Evolutionary conservation across 257 asterid species (phyloP).

Genomic region (Anisodus acutangulus): DNA sequence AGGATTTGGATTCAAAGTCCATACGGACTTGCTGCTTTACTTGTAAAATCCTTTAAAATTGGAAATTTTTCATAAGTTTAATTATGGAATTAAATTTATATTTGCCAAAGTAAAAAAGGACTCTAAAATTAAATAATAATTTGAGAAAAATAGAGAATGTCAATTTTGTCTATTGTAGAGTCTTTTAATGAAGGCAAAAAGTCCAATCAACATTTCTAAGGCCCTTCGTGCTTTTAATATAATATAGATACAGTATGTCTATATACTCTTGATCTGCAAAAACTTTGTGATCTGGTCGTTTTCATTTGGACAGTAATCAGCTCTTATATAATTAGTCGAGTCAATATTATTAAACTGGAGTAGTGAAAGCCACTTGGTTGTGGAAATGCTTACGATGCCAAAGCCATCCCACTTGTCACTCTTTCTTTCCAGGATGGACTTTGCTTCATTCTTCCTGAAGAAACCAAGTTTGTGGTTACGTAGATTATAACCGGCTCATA

Average conservation of each 20-base stretch:
- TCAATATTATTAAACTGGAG: neutral
- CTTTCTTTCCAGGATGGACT: conserved; percentile 10
- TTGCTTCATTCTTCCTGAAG: neutral
- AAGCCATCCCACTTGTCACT: neutral
- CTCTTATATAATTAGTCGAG: neutral
- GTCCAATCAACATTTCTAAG: too few relatives aligned
- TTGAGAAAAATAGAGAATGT: too few relatives aligned
- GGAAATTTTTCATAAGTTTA: too few relatives aligned
- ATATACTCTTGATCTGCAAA: conserved; percentile 16
- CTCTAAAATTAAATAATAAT: too few relatives aligned
- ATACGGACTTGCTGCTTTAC: too few relatives aligned
- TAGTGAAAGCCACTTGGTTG: conserved; percentile 11
- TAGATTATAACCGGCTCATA: neutral
- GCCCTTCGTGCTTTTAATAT: too few relatives aligned
- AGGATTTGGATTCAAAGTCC: too few relatives aligned
- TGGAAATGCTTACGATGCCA: conserved; percentile 11
- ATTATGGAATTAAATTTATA: too few relatives aligned
- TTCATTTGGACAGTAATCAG: conserved; percentile 11
- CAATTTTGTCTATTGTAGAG: too few relatives aligned
- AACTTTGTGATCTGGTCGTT: neutral
- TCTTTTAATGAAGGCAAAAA: too few relatives aligned
- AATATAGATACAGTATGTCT: neutral
- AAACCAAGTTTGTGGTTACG: conserved; percentile 9
- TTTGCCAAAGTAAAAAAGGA: too few relatives aligned
- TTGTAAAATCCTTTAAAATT: too few relatives aligned